Evolutionary conservation across 768 basidiomycete species (phyloP).

Genomic region (Lactarius sp.): DNA sequence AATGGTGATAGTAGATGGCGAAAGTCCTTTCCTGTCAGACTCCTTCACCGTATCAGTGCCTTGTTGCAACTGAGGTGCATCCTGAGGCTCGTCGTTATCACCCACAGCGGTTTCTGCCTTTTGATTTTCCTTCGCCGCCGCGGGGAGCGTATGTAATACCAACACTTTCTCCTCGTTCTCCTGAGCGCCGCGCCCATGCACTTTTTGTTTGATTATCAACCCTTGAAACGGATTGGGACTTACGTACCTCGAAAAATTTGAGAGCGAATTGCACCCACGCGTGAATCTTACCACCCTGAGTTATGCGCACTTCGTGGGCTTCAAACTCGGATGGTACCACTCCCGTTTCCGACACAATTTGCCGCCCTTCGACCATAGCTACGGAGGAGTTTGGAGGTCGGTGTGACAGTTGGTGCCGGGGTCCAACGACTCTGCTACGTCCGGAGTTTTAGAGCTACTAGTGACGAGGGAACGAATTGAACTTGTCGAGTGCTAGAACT

Average conservation of each 20-base stretch:
- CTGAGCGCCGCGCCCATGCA: conserved; percentile 30
- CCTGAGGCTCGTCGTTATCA: conserved; percentile 9
- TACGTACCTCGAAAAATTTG: conserved; percentile 35
- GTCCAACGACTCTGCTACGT: no score
- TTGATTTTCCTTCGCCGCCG: background rate
- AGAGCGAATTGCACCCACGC: conserved; percentile 37
- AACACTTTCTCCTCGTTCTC: conserved; percentile 45
- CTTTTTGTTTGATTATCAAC: no score
- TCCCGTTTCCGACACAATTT: background rate
- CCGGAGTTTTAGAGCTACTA: no score
- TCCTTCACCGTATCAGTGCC: background rate
- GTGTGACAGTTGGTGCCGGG: background rate
- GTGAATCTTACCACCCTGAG: conserved; percentile 35
- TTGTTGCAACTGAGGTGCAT: conserved; percentile 9
- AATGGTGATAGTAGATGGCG: conserved; percentile 39
- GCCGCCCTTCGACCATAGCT: conserved; percentile 1
- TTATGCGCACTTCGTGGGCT: conserved; percentile 36
- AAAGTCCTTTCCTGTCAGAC: conserved; percentile 27
- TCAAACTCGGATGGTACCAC: background rate
- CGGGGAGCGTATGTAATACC: conserved; percentile 56
- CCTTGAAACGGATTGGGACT: background rate
- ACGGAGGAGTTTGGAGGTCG: background rate
- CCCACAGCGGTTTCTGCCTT: conserved; percentile 6
- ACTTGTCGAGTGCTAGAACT: no score
- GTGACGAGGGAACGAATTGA: background rate